Base-by-base conservation (phyloP, 2,329 filamentous ascomycete genomes). In the Xylaria sp. region DNA sequence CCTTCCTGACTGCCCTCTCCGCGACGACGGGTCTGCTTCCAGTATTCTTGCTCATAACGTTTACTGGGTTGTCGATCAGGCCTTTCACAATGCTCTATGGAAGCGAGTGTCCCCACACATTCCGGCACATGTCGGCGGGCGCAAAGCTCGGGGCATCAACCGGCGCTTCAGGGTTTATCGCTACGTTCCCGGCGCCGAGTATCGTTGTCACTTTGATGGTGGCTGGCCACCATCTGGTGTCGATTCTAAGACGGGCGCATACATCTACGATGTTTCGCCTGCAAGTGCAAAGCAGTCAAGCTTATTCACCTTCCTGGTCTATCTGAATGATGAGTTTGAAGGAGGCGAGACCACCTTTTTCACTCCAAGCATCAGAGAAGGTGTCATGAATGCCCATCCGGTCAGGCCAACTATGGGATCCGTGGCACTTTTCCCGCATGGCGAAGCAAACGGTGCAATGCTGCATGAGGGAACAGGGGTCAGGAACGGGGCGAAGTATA, bases 341-440 rank as follows among this genome's bases (percentile, higher is more conserved):
- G 87, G 86, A 9, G 88, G 88, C 23, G 88, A 91, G 73, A 91
- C 88, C 0, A 90, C 87, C 0, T 91, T 89, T 69, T 91, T 91
- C 73, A 74, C 90, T 4, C 89, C 89, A 0, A 87, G 84, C 4
- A 79, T 83, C 0, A 79, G 81, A 17, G 88, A 91, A 64, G 88
- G 88, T 0, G 82, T 81, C 0, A 81, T 91, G 66, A 90, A 91
- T 67, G 88, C 88, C 0, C 90, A 90, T 67, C 86, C 87, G 0
- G 83, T 91, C 0, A 83, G 85, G 57, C 89, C 89, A 0, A 83
- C 90, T 9, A 89, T 90, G 83, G 89, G 89, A 4, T 83, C 81
- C 46, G 85, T 89, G 0, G 87, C 87, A 0, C 79, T 91, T 3
- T 91, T 91, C 64, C 88, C 89, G 0, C 89, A 91, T 58, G 89